A percentile compares a stretch with the other conserved stretches of the same genome.
Conservation (phyloP, 805 yeast species). For the Lachancea meyersii region DNA sequence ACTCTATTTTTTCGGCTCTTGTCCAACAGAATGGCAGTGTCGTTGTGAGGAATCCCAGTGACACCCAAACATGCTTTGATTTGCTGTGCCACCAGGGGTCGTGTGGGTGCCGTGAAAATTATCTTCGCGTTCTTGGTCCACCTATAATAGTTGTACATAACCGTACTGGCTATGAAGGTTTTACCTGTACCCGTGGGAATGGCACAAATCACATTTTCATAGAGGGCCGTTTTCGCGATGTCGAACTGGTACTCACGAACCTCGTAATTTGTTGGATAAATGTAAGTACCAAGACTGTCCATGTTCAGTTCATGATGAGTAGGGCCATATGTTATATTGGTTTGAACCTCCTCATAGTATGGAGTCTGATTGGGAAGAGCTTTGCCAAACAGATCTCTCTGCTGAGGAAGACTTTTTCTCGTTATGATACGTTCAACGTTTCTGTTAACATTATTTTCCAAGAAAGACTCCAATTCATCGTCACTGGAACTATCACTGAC, state of each 20-base stretch:
- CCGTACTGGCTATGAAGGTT: constrained; percentile 91
- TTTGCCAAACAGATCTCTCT: constrained; percentile 33
- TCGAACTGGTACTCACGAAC: constrained; percentile 83
- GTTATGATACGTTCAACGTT: constrained; percentile 28
- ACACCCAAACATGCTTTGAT: constrained; percentile 85
- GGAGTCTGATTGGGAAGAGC: constrained; percentile 26
- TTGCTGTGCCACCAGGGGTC: constrained; percentile 95
- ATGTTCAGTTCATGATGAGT: constrained; percentile 47
- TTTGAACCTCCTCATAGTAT: constrained; percentile 36
- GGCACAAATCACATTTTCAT: constrained; percentile 74
- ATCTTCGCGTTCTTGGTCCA: constrained; percentile 81
- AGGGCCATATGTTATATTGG: constrained; percentile 34
- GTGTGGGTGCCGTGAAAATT: constrained; percentile 93
- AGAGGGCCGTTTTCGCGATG: constrained; percentile 67
- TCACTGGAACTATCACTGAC: constrained; percentile 16
- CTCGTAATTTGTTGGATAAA: constrained; percentile 82
- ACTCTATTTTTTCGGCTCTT: constrained; percentile 53
- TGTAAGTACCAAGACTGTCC: constrained; percentile 40
- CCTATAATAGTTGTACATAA: constrained; percentile 79
- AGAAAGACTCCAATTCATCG: constrained; percentile 31
- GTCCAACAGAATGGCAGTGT: constrained; percentile 73
- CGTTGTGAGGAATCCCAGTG: constrained; percentile 71
- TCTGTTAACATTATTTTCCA: constrained; percentile 31
- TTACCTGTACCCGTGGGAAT: constrained; percentile 97
- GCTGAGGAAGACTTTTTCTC: constrained; percentile 30